phyloP scores from a whole-genome alignment of 768 basidiomycete species.

The Phallus indusiatus region DNA sequence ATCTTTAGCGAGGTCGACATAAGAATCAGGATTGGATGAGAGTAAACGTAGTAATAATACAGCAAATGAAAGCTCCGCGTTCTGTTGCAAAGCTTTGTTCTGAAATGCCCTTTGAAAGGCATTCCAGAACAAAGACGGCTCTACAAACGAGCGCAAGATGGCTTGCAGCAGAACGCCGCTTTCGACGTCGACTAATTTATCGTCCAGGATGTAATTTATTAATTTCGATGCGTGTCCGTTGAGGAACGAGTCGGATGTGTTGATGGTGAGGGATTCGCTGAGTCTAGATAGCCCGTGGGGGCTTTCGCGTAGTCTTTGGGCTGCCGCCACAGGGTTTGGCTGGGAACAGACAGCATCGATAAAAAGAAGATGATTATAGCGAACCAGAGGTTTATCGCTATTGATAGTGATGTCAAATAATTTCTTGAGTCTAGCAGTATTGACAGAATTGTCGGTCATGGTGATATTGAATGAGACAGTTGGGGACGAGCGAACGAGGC shows the following conservation, averaged over 20 bases:
- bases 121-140: slow-evolving; percentile 45
- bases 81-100: slow-evolving; percentile 15
- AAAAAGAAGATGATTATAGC: slow-evolving; percentile 25
- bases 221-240: slow-evolving; percentile 32
- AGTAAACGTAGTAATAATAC: slow-evolving; percentile 43
- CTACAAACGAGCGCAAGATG: slow-evolving; percentile 32
- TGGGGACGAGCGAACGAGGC: too few relatives aligned
- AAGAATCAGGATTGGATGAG: slow-evolving; percentile 27
- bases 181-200: slow-evolving; percentile 28
- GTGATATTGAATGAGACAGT: too few relatives aligned
- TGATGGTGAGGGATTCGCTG: slow-evolving; percentile 32
- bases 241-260: slow-evolving; percentile 29
- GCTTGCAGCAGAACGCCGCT: slow-evolving; percentile 33
- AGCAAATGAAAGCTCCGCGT: slow-evolving; percentile 31
- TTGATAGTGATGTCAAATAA: slow-evolving; percentile 25
- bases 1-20: slow-evolving; percentile 30
- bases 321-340: slow-evolving; percentile 27
- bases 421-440: slow-evolving; percentile 23
- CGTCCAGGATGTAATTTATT: slow-evolving; percentile 29
- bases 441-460: not conserved
- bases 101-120: slow-evolving; percentile 14
- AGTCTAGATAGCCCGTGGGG: slow-evolving; percentile 28
- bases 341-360: slow-evolving; percentile 37
- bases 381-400: slow-evolving; percentile 21
- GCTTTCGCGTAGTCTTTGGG: slow-evolving; percentile 29